Base-by-base conservation (phyloP, 1,284 basidiomycete species). In the Cryptococcus jaspeensis region DNA sequence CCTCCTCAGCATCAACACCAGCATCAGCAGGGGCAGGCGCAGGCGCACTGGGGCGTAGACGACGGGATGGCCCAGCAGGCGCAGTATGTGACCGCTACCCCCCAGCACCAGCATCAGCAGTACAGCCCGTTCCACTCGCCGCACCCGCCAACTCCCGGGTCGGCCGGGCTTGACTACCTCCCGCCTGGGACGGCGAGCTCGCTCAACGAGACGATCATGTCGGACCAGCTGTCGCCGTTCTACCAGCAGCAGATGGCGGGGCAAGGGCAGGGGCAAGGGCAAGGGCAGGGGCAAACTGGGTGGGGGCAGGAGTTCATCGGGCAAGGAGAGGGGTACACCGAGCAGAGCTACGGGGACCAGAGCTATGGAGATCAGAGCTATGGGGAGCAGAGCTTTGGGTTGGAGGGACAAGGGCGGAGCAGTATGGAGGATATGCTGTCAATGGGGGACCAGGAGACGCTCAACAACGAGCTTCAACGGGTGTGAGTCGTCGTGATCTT, bases 401-500 rank as follows among this genome's bases (percentile, higher is more conserved):
- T 20, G 15, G 53, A 47, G 8, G 36, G 28, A 3, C 55, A 50
- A 41, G 25, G 49, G 40, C 28, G 28, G 50, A 28, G 15, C 42
- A 44, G 52, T 5, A 59, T 58, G 36, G 59, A 65, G 4, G 58
- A 58, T 36, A 45, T 52, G 50, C 55, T 59, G 56, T 46, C 42
- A 15, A 48, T 61, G 22, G 63, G 69, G 15, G 66, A 65, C 16
- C 57, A 55, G 45, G 57, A 59, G 12, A 52, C 50, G 11, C 58
- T 66, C 42, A 54, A 66, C 12, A 60, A 68, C 43, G 72, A 72
- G 51, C 48, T 75, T 28, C 67, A 73, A 52, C 52, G 69, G 53
- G 71, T 73, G 73, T 75, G 59, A 69, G 71, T 73, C 15, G 2
- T 8, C 2, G 16, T 23, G 9, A 9, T 32, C 28, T 32, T 32